Conservation (phyloP, 306 rosid genomes). For the Rubus idaeus region DNA sequence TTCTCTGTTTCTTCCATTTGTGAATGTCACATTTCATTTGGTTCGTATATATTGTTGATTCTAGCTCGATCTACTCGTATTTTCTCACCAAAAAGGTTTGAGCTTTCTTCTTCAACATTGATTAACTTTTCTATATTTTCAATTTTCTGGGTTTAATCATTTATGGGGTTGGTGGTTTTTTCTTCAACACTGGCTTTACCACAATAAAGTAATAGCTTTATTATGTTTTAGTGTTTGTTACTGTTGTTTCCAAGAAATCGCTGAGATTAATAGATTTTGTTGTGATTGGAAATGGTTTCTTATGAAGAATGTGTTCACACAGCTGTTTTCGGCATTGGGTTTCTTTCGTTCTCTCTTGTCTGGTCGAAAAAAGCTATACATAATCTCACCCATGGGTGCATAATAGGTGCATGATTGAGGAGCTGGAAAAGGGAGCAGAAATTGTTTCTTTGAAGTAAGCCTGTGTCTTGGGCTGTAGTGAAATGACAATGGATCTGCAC, state of each 20-base stretch:
- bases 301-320: neutral
- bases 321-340: neutral
- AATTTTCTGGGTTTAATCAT: neutral
- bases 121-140: neutral
- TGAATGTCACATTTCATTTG: slow-evolving; percentile 11
- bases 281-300: neutral
- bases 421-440: slow-evolving; percentile 8
- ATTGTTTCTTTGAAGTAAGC: slow-evolving; percentile 28
- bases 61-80: slow-evolving; percentile 1
- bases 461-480: slow-evolving; percentile 20
- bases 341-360: neutral
- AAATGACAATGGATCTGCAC: slow-evolving; percentile 68
- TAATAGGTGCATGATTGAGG: slow-evolving; percentile 22
- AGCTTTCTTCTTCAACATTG: neutral
- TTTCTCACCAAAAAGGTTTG: slow-evolving; percentile 9
- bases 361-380: neutral
- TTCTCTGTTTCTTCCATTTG: slow-evolving; percentile 10
- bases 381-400: slow-evolving; percentile 5
- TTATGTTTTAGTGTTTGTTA: neutral
- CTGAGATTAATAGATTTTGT: neutral
- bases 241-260: neutral
- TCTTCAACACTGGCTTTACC: neutral
- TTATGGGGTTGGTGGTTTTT: neutral
- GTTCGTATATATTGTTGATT: neutral
- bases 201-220: neutral